Evolutionary conservation across 345 rosid species (phyloP), one percentile per base, ranked within the genome.

Genomic region (Citrus australasica): DNA sequence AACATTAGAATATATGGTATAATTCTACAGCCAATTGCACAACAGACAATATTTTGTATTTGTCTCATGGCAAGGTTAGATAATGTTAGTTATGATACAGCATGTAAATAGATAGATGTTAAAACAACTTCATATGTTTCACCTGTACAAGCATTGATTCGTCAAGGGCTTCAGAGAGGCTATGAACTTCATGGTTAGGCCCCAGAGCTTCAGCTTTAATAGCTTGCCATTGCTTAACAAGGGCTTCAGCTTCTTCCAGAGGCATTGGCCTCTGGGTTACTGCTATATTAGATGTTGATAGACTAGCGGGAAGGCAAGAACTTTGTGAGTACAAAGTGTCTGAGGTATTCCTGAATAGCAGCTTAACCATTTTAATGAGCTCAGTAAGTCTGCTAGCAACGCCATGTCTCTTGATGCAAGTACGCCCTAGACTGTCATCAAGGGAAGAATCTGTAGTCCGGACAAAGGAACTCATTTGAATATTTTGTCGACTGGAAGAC

Each of bases 91-190:
- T 46, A 73, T 35, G n/a, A 42, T 16, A 16, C 22, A 67, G 77
- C 33, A 32, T 2, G 35, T 28, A 32, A 70, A 69, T 78, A 6
- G 19, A 30, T 48, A 11, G 51, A 46, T 46, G 56, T 6, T 16
- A 38, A 65, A 53, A 69, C 27, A 51, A 24, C 24, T 63, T 14
- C 17, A 56, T 79, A 56, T 40, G 30, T 62, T 60, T 81, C 84
- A 96, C 99, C 98, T 96, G 94, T 81, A 81, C 86, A 70, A 96
- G 92, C 99, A 96, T 94, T 5, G 93, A 88, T 82, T 90, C 98
- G 38, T 94, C 98, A 84, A 96, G 99, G 82, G 89, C 80, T 76
- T 92, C 92, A 59, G 84, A 77, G 73, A 96, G 99, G 80, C 81
- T 76, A 74, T 88, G 78, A 77, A 88, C 79, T 64, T 89, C 90